Base-by-base conservation (phyloP, 2,329 filamentous ascomycete genomes). In the Nothomitra cinnamomea region DNA sequence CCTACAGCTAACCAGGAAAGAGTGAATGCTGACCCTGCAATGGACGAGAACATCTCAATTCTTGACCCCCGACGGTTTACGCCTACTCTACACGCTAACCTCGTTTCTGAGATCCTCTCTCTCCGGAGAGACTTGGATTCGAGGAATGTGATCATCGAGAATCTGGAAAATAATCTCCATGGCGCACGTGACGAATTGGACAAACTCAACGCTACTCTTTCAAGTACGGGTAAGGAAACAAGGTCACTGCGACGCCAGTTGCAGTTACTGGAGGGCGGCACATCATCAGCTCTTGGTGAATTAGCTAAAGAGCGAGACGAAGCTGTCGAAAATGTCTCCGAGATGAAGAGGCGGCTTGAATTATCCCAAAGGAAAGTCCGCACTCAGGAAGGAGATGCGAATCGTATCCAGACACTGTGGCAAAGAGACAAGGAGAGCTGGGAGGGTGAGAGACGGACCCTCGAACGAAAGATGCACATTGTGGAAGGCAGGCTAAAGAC, bases 61-160 rank as follows among this genome's bases (percentile, higher is more conserved):
- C 72, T 95, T 28, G 92, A 98, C 63, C 88, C 92, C 2, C 80
- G 90, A 54, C 79, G 92, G 38, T 95, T 98, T 63, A 98, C 92
- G 0, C 92, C 92, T 1, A 96, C 89, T 0, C 71, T 98, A 10
- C 92, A 96, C 66, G 92, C 92, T 7, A 95, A 87, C 51, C 72
- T 98, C 5, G 90, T 98, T 0, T 90, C 90, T 0, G 92, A 98
- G 66, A 98, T 98, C 57, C 72, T 98, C 40, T 80, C 82, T 1
- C 70, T 98, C 51, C 80, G 89, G 21, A 77, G 92, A 55, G 92
- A 98, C 58, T 79, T 96, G 57, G 92, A 98, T 63, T 87, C 85
- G 42, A 95, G 95, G 68, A 78, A 83, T 45, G 86, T 80, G 61
- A 77, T 87, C 53, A 95, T 98, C 53, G 89, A 95, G 64, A 80